These are phyloP conservation scores for Umbelopsis vinacea DNA, from an alignment of 192 early-diverging fungal species.

Conservation along the genomic window DNA sequence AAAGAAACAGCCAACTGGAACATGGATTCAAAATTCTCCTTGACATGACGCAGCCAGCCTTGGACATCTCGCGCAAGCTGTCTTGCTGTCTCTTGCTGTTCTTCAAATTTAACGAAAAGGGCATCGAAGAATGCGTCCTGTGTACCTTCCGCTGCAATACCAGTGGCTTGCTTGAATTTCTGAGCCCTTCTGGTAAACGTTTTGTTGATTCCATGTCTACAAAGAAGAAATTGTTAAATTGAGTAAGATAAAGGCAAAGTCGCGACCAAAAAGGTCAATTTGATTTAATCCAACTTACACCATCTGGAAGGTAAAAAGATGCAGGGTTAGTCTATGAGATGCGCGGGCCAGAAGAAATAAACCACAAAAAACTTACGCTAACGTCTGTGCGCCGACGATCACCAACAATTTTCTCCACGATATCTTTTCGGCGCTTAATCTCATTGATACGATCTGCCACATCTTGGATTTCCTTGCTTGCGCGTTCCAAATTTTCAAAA, in stretches of 20 bases:
- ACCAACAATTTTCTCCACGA: conserved; percentile 83
- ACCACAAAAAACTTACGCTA: conserved; percentile 66
- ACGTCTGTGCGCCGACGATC: conserved; percentile 69
- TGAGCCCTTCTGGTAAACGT: conserved; percentile 66
- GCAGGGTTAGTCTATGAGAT: neutral
- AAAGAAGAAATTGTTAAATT: conserved; percentile 13
- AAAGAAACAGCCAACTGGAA: conserved; percentile 54
- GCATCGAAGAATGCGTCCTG: conserved; percentile 65
- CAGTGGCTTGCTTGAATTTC: conserved; percentile 68
- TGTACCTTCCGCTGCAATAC: conserved; percentile 54
- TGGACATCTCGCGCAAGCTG: conserved; percentile 55
- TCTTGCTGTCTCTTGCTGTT: conserved; percentile 52
- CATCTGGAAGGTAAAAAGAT: conserved; percentile 24
- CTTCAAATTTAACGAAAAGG: conserved; percentile 57
- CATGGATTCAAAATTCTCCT: conserved; percentile 61
- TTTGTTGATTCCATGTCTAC: conserved; percentile 79
- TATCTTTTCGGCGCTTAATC: conserved; percentile 85
- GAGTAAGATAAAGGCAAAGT: neutral
- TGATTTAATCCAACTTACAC: conserved; percentile 40
- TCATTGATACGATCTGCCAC: conserved; percentile 86
- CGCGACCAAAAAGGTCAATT: neutral
- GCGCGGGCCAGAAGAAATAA: no score
- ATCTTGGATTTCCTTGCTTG: conserved; percentile 55
- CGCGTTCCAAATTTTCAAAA: conserved; percentile 53
- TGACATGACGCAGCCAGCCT: conserved; percentile 51